A percentile compares a stretch with the other conserved stretches of the same genome.
These are phyloP conservation scores for Licmophora abbreviata DNA, from an alignment of 108 stramenopile genomes.

Conservation along the genomic window DNA sequence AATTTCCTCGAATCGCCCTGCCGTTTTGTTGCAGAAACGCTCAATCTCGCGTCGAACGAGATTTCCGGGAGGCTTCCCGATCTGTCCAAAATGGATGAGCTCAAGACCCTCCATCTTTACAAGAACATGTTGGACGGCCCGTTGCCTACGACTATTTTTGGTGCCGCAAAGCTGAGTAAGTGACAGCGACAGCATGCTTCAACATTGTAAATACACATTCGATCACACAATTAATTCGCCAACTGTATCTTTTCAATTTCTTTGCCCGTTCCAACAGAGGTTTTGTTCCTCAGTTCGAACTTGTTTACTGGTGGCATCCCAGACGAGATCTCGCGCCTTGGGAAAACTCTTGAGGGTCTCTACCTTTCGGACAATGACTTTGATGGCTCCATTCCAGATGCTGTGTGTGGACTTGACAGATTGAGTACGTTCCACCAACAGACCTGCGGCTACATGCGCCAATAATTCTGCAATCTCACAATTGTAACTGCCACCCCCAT, in stretches of 20 bases:
- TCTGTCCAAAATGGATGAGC: conserved; percentile 21
- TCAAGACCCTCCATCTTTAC: conserved; percentile 45
- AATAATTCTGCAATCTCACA: not conserved
- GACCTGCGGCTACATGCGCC: not conserved
- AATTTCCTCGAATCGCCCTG: not conserved
- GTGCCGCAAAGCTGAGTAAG: not conserved
- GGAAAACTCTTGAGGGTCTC: conserved; percentile 28
- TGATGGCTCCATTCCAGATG: conserved; percentile 44
- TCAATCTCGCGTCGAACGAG: conserved; percentile 28
- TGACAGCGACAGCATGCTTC: too few relatives aligned
- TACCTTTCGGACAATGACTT: conserved; percentile 56
- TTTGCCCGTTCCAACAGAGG: conserved; percentile 10
- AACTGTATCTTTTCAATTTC: not conserved
- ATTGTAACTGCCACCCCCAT: not conserved
- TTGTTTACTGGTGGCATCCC: conserved; percentile 32
- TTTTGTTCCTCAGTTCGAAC: conserved; percentile 33
- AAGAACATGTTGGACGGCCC: conserved; percentile 49
- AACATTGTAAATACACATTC: too few relatives aligned
- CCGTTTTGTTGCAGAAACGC: conserved; percentile 5
- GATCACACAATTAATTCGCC: conserved; percentile 1
- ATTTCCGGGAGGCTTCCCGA: conserved; percentile 31
- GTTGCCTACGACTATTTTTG: conserved; percentile 20
- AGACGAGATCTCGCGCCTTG: conserved; percentile 16
- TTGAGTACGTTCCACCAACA: conserved; percentile 31
- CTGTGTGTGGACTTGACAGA: conserved; percentile 28